Evolutionary conservation across 148 eudicot species (phyloP).

Genomic region (Camellia sinensis): DNA sequence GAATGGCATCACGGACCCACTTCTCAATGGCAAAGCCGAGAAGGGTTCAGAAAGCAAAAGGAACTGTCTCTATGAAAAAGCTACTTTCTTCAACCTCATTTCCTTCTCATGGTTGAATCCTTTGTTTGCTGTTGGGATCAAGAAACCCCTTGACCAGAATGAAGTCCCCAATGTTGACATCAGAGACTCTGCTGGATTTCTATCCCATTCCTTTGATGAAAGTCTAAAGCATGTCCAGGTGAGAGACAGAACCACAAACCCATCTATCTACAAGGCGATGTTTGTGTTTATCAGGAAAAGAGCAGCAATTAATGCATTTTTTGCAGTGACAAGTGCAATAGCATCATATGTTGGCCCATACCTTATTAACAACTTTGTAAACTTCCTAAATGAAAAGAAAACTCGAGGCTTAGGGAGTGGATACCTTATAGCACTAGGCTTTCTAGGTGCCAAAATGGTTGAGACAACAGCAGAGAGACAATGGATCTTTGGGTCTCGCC

Average conservation of each 20-base stretch:
- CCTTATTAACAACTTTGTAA: constrained; percentile 58
- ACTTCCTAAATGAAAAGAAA: constrained; percentile 56
- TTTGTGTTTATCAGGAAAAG: constrained; percentile 53
- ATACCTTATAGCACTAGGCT: constrained; percentile 62
- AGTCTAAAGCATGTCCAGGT: constrained; percentile 51
- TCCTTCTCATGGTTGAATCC: constrained; percentile 93
- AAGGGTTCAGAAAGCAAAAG: constrained; percentile 32
- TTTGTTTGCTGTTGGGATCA: constrained; percentile 63
- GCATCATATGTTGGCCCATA: constrained; percentile 87
- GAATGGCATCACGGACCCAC: constrained; percentile 51
- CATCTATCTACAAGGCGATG: constrained; percentile 65
- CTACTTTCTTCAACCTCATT: constrained; percentile 60
- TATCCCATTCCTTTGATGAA: constrained; percentile 55
- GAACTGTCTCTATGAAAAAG: constrained; percentile 65
- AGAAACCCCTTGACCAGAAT: constrained; percentile 70
- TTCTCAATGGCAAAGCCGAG: constrained; percentile 44
- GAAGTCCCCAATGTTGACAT: constrained; percentile 77
- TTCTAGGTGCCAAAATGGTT: constrained; percentile 62
- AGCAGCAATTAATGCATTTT: constrained; percentile 76
- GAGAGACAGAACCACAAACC: constrained; percentile 34
- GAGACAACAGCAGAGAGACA: constrained; percentile 83
- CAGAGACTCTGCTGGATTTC: constrained; percentile 58
- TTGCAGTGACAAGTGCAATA: constrained; percentile 58
- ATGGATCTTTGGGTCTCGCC: constrained; percentile 86
- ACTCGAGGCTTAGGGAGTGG: constrained; percentile 47